These are phyloP conservation scores for Cercospora janseana DNA, from an alignment of 2,329 filamentous ascomycete genomes.

Conservation along the genomic window DNA sequence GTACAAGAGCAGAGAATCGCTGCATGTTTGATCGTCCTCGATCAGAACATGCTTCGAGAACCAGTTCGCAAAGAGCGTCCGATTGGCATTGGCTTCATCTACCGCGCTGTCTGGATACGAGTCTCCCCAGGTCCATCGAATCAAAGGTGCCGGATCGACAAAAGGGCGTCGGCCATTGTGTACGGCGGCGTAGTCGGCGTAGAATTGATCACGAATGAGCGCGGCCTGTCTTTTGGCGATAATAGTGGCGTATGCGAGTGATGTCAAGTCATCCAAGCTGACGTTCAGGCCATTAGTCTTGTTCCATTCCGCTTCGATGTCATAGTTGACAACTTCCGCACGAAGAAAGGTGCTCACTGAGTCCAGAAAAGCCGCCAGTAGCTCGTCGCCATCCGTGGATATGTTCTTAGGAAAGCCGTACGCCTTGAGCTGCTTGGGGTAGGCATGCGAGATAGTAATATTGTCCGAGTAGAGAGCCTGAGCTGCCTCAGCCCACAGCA, in stretches of 20 bases:
- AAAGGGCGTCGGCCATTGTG: slow-evolving; percentile 50
- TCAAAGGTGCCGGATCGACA: slow-evolving; percentile 50
- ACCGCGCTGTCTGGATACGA: slow-evolving; percentile 40
- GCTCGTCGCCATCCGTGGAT: slow-evolving; percentile 39
- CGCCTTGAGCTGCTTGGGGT: slow-evolving; percentile 45
- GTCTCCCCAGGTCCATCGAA: slow-evolving; percentile 51
- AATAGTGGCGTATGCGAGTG: slow-evolving; percentile 48
- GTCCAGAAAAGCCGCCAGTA: slow-evolving; percentile 45
- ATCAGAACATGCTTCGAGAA: slow-evolving; percentile 50
- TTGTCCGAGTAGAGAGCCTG: slow-evolving; percentile 48
- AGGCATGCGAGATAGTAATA: slow-evolving; percentile 44
- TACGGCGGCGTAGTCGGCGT: slow-evolving; percentile 49
- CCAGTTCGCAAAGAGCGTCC: slow-evolving; percentile 51
- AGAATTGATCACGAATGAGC: slow-evolving; percentile 51
- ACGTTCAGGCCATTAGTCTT: slow-evolving; percentile 34
- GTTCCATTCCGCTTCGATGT: slow-evolving; percentile 41
- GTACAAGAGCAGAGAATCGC: slow-evolving; percentile 52
- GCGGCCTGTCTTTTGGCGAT: slow-evolving; percentile 50
- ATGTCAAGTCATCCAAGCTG: slow-evolving; percentile 41
- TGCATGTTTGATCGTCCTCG: slow-evolving; percentile 47
- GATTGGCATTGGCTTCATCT: slow-evolving; percentile 49
- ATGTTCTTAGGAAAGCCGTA: slow-evolving; percentile 45
- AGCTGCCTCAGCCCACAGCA: slow-evolving; percentile 45
- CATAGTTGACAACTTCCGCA: slow-evolving; percentile 40
- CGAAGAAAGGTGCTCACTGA: slow-evolving; percentile 47